Conservation (phyloP, 306 rosid genomes). For the Glycine soja region DNA sequence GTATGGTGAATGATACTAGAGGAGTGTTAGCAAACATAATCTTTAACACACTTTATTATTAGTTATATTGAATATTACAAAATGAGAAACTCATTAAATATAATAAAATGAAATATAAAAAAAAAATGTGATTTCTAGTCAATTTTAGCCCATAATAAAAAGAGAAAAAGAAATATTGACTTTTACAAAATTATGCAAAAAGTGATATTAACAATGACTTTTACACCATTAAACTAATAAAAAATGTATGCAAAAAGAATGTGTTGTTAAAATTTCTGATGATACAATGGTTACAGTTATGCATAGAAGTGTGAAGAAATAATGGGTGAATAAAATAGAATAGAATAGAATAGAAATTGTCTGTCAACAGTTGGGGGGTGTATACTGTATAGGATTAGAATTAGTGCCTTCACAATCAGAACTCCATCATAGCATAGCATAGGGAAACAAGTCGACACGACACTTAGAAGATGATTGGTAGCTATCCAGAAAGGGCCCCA, state of each 20-base stretch:
- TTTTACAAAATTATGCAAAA: no score
- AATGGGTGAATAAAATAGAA: constrained; percentile 35
- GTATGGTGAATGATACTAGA: background rate
- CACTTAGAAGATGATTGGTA: constrained; percentile 52
- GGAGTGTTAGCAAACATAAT: no score
- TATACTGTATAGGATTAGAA: constrained; percentile 39
- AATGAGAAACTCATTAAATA: no score
- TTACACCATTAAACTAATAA: no score
- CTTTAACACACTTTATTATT: no score
- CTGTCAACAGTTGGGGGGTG: constrained; percentile 34
- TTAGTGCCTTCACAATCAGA: constrained; percentile 59
- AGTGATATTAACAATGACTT: no score
- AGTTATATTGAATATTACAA: no score
- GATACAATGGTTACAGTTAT: constrained; percentile 9
- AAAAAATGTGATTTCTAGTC: no score
- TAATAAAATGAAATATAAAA: no score
- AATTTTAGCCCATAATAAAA: no score
- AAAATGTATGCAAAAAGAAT: no score
- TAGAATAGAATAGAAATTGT: constrained; percentile 8
- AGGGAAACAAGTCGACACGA: constrained; percentile 44
- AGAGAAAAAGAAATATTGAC: no score
- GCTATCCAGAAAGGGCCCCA: constrained; percentile 59
- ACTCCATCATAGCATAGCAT: constrained; percentile 53
- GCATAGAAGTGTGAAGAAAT: constrained; percentile 43
- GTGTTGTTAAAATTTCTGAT: background rate